Evolutionary conservation across 1,284 basidiomycete genomes (phyloP), one percentile per base, ranked within the genome.

Genomic region (Boletellus deceptivus): DNA sequence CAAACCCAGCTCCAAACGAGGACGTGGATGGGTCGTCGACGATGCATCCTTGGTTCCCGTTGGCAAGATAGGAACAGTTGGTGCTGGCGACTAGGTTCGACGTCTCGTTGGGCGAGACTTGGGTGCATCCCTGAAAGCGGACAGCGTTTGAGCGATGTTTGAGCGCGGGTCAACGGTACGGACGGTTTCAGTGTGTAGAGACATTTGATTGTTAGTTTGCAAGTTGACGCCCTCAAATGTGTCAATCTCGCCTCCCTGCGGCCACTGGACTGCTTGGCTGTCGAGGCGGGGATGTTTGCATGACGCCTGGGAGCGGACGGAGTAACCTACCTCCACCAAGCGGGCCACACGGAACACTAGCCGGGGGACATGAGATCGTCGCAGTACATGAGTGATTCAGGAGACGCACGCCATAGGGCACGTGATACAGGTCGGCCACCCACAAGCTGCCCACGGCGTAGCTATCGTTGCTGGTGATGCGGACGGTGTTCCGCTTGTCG

Each of bases 141-240:
- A 9, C 62, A 62, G 25, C 49, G 65, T 73, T 4, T 10, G 25
- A 49, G 24, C 27, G 36, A 9, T 14, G 4, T 29, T 17, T 16
- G 10, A 34, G n/a, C 1, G 25, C 16, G 24, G 17, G 16, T 29
- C 13, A 44, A 39, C n/a, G 11, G 24, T 39, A 60, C 68, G 13
- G 36, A 66, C 68, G 4, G 78, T 70, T 36, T 75, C 70, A 0
- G 85, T 87, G 63, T 88, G 85, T n/a, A 88, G 69, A 2, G 81
- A 78, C 79, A 88, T 85, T 63, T 85, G 82, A 56, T 82, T 84
- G 52, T 72, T 69, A 8, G 72, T 75, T 43, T 75, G 75, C 52
- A 79, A 71, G 67, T 91, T 90, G 49, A 88, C 81, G 39, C 81
- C 84, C 67, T 91, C 89, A 55, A 90, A 82, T 4, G 84, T 86